Conservation (phyloP, 192 early-diverging fungal genomes). For the Coemansia sp. region DNA sequence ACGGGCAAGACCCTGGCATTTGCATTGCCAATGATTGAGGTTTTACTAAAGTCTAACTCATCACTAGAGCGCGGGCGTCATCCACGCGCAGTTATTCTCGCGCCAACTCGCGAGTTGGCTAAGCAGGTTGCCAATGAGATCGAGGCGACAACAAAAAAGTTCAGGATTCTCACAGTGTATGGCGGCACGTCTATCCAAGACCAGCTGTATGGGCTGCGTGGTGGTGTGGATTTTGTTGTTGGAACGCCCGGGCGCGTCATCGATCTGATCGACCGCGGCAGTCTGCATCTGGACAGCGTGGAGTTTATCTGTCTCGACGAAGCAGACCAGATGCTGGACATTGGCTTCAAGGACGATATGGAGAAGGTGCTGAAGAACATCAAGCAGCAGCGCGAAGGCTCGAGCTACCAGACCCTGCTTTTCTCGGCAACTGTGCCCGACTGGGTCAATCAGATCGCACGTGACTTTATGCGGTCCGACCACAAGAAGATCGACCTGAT, state of each 20-base stretch:
- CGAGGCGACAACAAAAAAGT: constrained; percentile 61
- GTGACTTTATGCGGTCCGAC: constrained; percentile 63
- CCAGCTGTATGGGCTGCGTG: constrained; percentile 76
- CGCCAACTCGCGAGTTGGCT: constrained; percentile 91
- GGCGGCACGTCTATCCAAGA: constrained; percentile 87
- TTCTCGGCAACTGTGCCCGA: constrained; percentile 93
- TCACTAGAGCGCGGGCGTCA: constrained; percentile 44
- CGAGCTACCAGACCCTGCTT: constrained; percentile 79
- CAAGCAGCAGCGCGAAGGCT: constrained; percentile 69
- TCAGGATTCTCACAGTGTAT: constrained; percentile 74
- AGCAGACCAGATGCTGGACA: constrained; percentile 93
- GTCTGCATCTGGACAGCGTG: constrained; percentile 64
- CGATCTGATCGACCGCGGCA: constrained; percentile 69
- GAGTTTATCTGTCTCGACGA: constrained; percentile 91
- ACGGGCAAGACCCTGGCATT: constrained; percentile 98
- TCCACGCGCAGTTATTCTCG: constrained; percentile 72
- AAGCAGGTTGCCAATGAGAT: constrained; percentile 81
- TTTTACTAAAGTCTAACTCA: constrained; percentile 52
- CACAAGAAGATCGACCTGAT: constrained; percentile 81
- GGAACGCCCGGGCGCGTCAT: constrained; percentile 95
- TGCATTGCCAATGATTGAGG: constrained; percentile 84
- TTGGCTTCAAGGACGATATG: constrained; percentile 93
- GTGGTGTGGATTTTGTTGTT: constrained; percentile 87
- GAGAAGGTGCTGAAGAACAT: constrained; percentile 85
- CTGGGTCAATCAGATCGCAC: constrained; percentile 70